phyloP scores from a whole-genome alignment of 208 protist species.

The Phytomonas sp. region DNA sequence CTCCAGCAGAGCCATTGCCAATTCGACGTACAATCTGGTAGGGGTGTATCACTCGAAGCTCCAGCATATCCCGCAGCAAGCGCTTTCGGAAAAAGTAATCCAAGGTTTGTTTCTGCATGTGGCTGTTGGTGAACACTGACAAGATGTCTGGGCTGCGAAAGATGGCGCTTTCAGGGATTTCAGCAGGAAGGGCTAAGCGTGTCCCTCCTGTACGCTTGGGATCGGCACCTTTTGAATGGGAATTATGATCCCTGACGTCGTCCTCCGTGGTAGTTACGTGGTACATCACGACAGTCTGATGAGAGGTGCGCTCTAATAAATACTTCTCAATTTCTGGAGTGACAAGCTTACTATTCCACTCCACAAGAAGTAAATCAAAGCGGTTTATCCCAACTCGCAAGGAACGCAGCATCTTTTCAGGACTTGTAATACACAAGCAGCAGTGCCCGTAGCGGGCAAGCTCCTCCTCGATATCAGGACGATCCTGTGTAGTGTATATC shows the following conservation, averaged over 20 bases:
- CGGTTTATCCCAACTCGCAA: slow-evolving; percentile 25
- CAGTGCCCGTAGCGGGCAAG: slow-evolving; percentile 49
- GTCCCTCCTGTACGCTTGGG: neutral
- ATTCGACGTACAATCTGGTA: slow-evolving; percentile 60
- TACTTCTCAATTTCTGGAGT: slow-evolving; percentile 28
- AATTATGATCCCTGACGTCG: neutral
- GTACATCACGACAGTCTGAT: slow-evolving; percentile 40
- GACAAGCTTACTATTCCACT: slow-evolving; percentile 50
- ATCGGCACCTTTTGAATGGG: neutral
- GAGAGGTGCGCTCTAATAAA: slow-evolving; percentile 18
- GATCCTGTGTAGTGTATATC: slow-evolving; percentile 30
- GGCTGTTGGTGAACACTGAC: slow-evolving; percentile 13
- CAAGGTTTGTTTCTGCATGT: slow-evolving; percentile 14
- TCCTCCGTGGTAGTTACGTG: neutral
- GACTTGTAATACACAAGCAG: slow-evolving; percentile 31
- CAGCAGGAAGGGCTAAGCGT: neutral
- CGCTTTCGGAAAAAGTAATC: slow-evolving; percentile 29
- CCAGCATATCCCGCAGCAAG: slow-evolving; percentile 40
- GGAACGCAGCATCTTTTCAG: slow-evolving; percentile 43
- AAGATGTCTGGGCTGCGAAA: slow-evolving; percentile 20
- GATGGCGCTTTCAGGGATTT: neutral
- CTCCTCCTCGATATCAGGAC: slow-evolving; percentile 34
- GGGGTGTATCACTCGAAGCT: slow-evolving; percentile 28
- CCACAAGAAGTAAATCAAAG: slow-evolving; percentile 61
- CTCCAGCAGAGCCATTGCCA: slow-evolving; percentile 62